Evolutionary conservation across 495 filamentous ascomycete genomes (phyloP).

Genomic region (Aspergillus bertholletiae): DNA sequence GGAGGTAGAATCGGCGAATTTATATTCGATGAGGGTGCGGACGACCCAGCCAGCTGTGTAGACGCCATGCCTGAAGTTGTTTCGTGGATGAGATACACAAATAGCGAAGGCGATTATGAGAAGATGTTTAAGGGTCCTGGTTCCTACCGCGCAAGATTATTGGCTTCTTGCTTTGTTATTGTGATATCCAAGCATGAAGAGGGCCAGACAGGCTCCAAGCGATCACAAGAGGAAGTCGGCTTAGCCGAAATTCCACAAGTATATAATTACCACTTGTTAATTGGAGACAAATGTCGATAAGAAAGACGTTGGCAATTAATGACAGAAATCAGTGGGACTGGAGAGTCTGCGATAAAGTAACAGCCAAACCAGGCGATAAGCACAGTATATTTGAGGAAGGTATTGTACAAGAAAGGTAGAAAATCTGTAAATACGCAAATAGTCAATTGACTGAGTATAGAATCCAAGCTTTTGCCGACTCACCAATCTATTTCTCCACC

Average conservation of each 20-base stretch:
- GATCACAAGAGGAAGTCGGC: background rate
- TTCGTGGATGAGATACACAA: background rate
- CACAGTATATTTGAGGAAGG: background rate
- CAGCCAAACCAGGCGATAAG: background rate
- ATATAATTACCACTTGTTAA: background rate
- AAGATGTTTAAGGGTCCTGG: background rate
- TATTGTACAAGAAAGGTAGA: background rate
- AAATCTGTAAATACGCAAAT: background rate
- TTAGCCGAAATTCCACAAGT: background rate
- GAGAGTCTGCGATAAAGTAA: background rate
- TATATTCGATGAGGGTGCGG: constrained; percentile 42
- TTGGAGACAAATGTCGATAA: background rate
- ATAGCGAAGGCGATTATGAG: background rate
- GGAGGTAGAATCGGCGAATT: constrained; percentile 39
- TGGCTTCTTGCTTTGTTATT: background rate
- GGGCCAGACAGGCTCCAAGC: background rate
- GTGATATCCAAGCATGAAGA: background rate
- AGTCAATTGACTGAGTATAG: background rate
- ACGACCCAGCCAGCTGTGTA: constrained; percentile 32
- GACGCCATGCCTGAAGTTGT: constrained; percentile 30
- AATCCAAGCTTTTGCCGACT: background rate
- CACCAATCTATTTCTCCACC: background rate
- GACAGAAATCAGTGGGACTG: background rate
- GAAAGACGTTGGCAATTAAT: background rate
- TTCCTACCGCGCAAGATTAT: background rate